Base-by-base conservation (phyloP, 2,329 filamentous ascomycete species). In the Exophiala phaeomuriformis region DNA sequence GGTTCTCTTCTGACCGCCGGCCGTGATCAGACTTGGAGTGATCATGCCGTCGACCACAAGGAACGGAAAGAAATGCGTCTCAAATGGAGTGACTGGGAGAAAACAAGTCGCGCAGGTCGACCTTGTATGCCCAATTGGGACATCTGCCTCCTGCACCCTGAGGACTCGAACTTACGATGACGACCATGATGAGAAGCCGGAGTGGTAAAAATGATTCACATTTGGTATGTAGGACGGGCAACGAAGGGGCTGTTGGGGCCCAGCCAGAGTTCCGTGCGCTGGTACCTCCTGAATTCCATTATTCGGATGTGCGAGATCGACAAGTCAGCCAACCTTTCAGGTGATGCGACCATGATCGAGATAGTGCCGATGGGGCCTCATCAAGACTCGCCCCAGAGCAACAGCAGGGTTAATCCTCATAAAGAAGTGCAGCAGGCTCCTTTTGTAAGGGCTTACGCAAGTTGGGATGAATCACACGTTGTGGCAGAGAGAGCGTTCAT, bases 71-170 rank as follows among this genome's bases (percentile, higher is more conserved):
- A 60, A 33, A 64, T 64, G 62, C 51, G 56, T 27, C 46, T 39
- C 7, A 57, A 54, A 40, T 64, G 62, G 62, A 51, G 47, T 29
- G 55, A 52, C 5, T 59, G 59, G 52, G 60, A 59, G 41, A 60
- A 51, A 31, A 27, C 51, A 35, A 53, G 30, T 47, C 42, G 56
- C 28, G 30, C 40, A 36, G 52, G 51, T 31, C 42, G 49, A 31
- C 56, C 52, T 46, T 62, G 60, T 29, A 62, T 64, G 59, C 60
- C 62, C n/a, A 62, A 64, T 36, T 64, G 62, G 62, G 53, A 47
- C 12, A 61, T 64, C 6, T 64, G 60, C 37, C 49, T 62, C 30
- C 50, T 64, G 30, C 57, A 62, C 35, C 57, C 60, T 12, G 60
- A 63, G 33, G 62, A 64, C 43, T 60, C 55, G 40, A 63, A 60